Evolutionary conservation across 1,284 basidiomycete species (phyloP).

Genomic region (Boletus smithii): DNA sequence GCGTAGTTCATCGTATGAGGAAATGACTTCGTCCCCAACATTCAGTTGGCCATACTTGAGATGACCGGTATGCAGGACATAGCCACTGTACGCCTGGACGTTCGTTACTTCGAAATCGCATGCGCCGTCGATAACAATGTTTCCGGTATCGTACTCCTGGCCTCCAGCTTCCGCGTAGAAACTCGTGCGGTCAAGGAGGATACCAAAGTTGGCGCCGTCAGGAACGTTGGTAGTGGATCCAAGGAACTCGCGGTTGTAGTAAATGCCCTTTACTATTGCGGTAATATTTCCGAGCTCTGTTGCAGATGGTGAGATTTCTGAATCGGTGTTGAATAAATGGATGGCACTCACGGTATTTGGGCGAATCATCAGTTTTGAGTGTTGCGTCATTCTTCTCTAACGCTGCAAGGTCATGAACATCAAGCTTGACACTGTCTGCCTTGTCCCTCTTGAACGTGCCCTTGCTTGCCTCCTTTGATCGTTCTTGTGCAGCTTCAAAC

Average conservation of each 20-base stretch:
- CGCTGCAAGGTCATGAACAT: conserved; percentile 91
- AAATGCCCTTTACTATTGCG: conserved; percentile 82
- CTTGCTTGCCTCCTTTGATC: conserved; percentile 91
- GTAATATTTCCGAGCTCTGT: conserved; percentile 73
- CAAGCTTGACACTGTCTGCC: conserved; percentile 78
- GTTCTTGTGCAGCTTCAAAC: conserved; percentile 86
- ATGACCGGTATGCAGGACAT: conserved; percentile 86
- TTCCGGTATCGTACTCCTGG: conserved; percentile 95
- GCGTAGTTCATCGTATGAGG: conserved; percentile 83
- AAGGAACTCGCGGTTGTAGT: conserved; percentile 78
- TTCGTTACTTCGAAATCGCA: conserved; percentile 93
- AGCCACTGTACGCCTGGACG: conserved; percentile 85
- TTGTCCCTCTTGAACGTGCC: conserved; percentile 69
- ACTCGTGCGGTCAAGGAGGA: conserved; percentile 92
- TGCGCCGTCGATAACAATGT: conserved; percentile 87
- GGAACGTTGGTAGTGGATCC: conserved; percentile 66
- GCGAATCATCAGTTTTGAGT: conserved; percentile 92
- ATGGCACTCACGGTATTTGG: conserved; percentile 72
- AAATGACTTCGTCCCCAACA: conserved; percentile 68
- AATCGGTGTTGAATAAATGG: background rate
- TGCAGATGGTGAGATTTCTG: conserved; percentile 3
- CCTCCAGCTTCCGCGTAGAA: conserved; percentile 98
- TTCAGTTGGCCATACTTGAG: conserved; percentile 75
- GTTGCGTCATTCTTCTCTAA: conserved; percentile 80
- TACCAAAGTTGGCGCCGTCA: conserved; percentile 68